phyloP scores from a whole-genome alignment of 345 rosid genomes.

The Linum trigynum region DNA sequence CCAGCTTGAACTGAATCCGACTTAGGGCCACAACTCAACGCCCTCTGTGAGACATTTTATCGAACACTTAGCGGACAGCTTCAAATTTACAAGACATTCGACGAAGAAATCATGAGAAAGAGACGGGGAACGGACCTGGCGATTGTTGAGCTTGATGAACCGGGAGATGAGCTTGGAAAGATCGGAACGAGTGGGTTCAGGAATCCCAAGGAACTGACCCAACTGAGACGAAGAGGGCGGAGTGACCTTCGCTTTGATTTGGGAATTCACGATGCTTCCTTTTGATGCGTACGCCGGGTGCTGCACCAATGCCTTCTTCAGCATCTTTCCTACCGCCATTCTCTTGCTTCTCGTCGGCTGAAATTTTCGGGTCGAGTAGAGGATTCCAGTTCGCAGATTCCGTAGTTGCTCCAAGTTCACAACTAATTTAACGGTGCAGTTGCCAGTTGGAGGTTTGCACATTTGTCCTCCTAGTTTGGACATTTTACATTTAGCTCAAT shows the following conservation, averaged over 20 bases:
- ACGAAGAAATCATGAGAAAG: not conserved
- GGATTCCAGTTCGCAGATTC: no score
- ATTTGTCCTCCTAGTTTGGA: no score
- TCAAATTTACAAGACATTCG: not conserved
- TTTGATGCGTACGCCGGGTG: constrained; percentile 8
- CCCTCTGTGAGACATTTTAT: not conserved
- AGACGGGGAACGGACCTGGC: constrained; percentile 21
- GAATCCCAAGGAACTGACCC: constrained; percentile 33
- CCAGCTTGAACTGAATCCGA: no score
- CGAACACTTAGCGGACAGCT: constrained; percentile 5
- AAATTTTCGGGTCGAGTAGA: no score
- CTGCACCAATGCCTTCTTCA: constrained; percentile 2
- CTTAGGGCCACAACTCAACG: not conserved
- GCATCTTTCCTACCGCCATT: not conserved
- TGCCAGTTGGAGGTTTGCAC: no score
- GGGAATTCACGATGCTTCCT: constrained; percentile 20
- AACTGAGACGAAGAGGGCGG: constrained; percentile 29
- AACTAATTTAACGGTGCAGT: no score
- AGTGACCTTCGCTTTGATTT: constrained; percentile 8
- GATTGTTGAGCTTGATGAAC: constrained; percentile 45
- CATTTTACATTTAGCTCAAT: no score
- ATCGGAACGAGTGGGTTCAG: constrained; percentile 29
- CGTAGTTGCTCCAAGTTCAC: no score
- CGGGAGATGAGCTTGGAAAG: constrained; percentile 29
- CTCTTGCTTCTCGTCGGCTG: not conserved